These are phyloP conservation scores for Populus pruinosa DNA, from an alignment of 345 rosid genomes.

Conservation along the genomic window DNA sequence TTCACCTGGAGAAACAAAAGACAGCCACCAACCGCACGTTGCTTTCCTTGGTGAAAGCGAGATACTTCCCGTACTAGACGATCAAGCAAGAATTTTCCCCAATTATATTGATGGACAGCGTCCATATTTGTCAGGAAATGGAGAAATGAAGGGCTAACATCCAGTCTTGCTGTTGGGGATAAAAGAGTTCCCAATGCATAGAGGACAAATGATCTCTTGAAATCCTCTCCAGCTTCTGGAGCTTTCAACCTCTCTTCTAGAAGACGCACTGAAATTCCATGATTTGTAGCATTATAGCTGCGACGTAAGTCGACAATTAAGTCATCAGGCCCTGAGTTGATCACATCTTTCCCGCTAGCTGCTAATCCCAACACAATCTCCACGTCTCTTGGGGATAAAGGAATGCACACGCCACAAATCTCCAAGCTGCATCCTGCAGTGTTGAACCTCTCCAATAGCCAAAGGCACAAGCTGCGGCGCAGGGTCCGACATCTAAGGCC, in stretches of 20 bases:
- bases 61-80: constrained; percentile 45
- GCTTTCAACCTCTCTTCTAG: constrained; percentile 38
- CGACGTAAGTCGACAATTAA: constrained; percentile 37
- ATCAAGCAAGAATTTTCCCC: constrained; percentile 51
- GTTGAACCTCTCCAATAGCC: constrained; percentile 49
- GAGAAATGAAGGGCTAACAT: constrained; percentile 50
- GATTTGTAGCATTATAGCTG: constrained; percentile 44
- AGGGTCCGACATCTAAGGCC: constrained; percentile 42
- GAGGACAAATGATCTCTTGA: constrained; percentile 45
- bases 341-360: constrained; percentile 47
- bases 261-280: constrained; percentile 47
- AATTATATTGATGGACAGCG: constrained; percentile 41
- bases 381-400: constrained; percentile 40
- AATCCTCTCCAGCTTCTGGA: constrained; percentile 47
- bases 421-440: constrained; percentile 35
- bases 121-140: constrained; percentile 44
- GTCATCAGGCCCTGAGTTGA: constrained; percentile 49
- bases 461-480: constrained; percentile 48
- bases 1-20: constrained; percentile 48
- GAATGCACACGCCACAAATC: constrained; percentile 38
- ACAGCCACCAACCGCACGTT: constrained; percentile 50
- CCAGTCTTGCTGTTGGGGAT: constrained; percentile 49
- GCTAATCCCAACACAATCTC: constrained; percentile 49
- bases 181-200: constrained; percentile 47
- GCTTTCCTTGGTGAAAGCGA: constrained; percentile 46